Percentiles rank a stretch among this genome's conserved stretches.
Evolutionary conservation across 2,329 filamentous ascomycete genomes (phyloP).

Genomic region (Aureobasidium zeae): DNA sequence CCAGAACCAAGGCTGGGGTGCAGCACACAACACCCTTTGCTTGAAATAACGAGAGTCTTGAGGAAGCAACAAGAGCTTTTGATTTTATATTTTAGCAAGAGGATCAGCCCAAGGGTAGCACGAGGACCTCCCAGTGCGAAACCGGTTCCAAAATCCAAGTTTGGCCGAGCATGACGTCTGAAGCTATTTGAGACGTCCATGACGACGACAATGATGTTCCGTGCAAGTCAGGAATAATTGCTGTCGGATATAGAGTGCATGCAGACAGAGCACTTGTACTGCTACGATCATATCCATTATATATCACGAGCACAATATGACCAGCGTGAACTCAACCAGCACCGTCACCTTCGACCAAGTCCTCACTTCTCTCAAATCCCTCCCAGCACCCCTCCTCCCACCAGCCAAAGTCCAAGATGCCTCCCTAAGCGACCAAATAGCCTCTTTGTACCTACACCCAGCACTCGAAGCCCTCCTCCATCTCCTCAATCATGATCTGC

Average conservation of each 20-base stretch:
- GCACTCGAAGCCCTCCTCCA: constrained; percentile 43
- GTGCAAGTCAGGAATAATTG: not conserved
- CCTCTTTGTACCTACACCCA: constrained; percentile 23
- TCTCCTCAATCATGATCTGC: constrained; percentile 43
- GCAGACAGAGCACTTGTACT: too few species aligned
- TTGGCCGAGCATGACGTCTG: constrained; percentile 11
- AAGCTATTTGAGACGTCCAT: not conserved
- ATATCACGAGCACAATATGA: constrained; percentile 4
- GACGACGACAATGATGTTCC: constrained; percentile 8
- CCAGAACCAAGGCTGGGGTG: constrained; percentile 4
- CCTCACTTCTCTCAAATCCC: constrained; percentile 25
- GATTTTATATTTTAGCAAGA: too few species aligned
- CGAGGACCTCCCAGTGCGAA: not conserved
- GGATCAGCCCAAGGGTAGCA: not conserved
- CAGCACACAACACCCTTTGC: too few species aligned
- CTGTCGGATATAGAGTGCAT: constrained; percentile 1
- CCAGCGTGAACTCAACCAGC: constrained; percentile 11
- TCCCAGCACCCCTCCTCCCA: constrained; percentile 24
- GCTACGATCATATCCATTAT: not conserved
- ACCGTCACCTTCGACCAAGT: constrained; percentile 24
- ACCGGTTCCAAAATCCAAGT: constrained; percentile 10
- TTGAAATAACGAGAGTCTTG: not conserved
- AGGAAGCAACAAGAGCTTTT: not conserved
- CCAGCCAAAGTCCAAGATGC: constrained; percentile 21
- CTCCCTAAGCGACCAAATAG: constrained; percentile 23